Evolutionary conservation across 192 early-diverging fungal genomes (phyloP), one percentile per base, ranked within the genome.

Genomic region (Rhizophagus prolifer): DNA sequence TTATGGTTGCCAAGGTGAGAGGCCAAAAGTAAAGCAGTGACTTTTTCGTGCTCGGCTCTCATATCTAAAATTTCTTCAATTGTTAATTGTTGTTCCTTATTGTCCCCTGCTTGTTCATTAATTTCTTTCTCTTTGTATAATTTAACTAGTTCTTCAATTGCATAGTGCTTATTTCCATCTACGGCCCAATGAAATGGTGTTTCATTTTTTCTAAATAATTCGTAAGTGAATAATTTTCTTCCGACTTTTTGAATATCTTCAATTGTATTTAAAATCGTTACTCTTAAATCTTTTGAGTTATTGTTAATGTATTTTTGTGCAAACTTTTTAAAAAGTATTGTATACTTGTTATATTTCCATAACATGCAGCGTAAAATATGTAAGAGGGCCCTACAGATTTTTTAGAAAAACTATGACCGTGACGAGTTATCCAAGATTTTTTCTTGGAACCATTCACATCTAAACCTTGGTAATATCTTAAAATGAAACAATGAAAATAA

Each of bases 241-340:
- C 70, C 70, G 34, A 71, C 25, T 12, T 71, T 71, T 26, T n/a
- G 13, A 19, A 58, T 23, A 58, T 71, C 70, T 71, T 71, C 46
- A 31, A 28, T 25, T 12, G 16, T 71, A 58, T 58, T 71, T 19
- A 30, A 12, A 6, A 71, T 58, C 13, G 50, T 71, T 16, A 28
- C 7, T 38, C 36, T 38, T 38, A 38, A 38, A 38, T 38, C 36
- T 38, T 38, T 38, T 0, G 36, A 38, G 36, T 38, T 38, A 10
- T 58, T 47, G 6, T 58, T 58, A 54, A n/a, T 12, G 16, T 71
- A n/a, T 30, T 58, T 58, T 12, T 8, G 9, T 30, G 70, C 44
- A 16, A 71, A 71, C 9, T 12, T 36, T 31, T 31, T 23, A 71
- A 46, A 28, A 71, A 71, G 26, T 71, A 71, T 71, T 58, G 25